Conservation (phyloP, 2,329 filamentous ascomycete species). For the Waltergamsia citrina region DNA sequence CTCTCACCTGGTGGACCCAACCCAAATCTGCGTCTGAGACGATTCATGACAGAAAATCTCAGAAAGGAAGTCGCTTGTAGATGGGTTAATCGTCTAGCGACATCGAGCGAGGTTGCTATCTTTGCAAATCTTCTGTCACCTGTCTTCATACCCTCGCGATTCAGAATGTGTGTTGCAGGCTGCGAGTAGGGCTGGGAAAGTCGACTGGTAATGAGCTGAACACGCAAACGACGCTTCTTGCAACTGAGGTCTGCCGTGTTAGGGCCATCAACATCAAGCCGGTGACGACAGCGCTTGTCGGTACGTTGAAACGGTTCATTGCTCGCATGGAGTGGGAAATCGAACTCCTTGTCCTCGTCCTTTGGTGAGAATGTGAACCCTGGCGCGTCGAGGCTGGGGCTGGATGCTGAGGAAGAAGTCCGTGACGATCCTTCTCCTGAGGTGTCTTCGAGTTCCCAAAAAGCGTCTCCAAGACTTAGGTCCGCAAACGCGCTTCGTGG, state of each 20-base stretch:
- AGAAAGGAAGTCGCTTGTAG: constrained; percentile 43
- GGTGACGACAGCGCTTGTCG: constrained; percentile 41
- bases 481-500: too few relatives aligned
- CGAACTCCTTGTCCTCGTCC: too few relatives aligned
- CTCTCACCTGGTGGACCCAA: constrained; percentile 8
- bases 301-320: background rate
- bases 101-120: constrained; percentile 31
- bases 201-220: constrained; percentile 57
- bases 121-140: constrained; percentile 40
- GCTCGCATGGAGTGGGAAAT: too few relatives aligned
- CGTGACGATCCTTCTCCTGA: too few relatives aligned
- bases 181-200: constrained; percentile 61
- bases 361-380: too few relatives aligned
- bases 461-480: too few relatives aligned
- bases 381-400: too few relatives aligned
- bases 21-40: constrained; percentile 37
- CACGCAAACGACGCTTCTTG: constrained; percentile 60
- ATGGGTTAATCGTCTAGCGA: constrained; percentile 25
- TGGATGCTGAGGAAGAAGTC: too few relatives aligned
- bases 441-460: too few relatives aligned
- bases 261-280: constrained; percentile 50
- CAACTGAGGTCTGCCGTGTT: constrained; percentile 36
- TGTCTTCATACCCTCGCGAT: constrained; percentile 39
- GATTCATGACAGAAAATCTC: constrained; percentile 58
- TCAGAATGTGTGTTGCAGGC: constrained; percentile 60